These are phyloP conservation scores for Penicillium coprophilum DNA, from an alignment of 495 filamentous ascomycete species.

Conservation along the genomic window DNA sequence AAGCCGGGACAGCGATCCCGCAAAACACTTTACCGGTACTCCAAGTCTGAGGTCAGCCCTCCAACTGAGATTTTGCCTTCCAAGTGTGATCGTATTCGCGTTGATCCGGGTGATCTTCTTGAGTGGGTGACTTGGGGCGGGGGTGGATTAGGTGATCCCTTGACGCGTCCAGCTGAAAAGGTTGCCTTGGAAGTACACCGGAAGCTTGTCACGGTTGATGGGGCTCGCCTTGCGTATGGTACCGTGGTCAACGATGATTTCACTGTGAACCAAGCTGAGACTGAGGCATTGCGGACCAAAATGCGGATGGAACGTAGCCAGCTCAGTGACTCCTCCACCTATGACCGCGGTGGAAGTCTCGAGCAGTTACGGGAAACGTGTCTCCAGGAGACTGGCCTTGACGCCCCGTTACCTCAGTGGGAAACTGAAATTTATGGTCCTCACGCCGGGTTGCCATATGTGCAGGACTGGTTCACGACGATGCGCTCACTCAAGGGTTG, in stretches of 20 bases:
- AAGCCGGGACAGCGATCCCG: constrained; percentile 45
- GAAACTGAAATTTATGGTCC: constrained; percentile 38
- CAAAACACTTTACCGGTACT: constrained; percentile 44
- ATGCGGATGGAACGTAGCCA: constrained; percentile 23
- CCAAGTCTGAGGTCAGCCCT: constrained; percentile 29
- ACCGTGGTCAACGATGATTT: constrained; percentile 39
- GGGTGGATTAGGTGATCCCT: constrained; percentile 50
- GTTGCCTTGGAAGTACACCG: constrained; percentile 50
- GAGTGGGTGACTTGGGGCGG: constrained; percentile 56
- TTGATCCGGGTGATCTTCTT: constrained; percentile 48
- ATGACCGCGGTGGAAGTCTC: constrained; percentile 43
- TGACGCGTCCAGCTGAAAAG: constrained; percentile 45
- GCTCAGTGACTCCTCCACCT: constrained; percentile 18
- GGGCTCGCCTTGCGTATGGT: constrained; percentile 44
- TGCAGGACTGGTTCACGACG: constrained; percentile 32
- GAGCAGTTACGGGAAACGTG: constrained; percentile 34
- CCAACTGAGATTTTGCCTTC: constrained; percentile 35
- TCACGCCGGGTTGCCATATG: constrained; percentile 34
- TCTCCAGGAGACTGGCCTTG: constrained; percentile 41
- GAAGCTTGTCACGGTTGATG: constrained; percentile 46
- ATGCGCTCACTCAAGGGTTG: constrained; percentile 29
- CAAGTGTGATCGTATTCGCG: constrained; percentile 51
- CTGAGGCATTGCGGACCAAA: constrained; percentile 31
- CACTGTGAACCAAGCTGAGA: constrained; percentile 30
- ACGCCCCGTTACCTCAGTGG: constrained; percentile 36